phyloP scores from a whole-genome alignment of 176 grass and related monocot species.

The Elymus sibiricus region DNA sequence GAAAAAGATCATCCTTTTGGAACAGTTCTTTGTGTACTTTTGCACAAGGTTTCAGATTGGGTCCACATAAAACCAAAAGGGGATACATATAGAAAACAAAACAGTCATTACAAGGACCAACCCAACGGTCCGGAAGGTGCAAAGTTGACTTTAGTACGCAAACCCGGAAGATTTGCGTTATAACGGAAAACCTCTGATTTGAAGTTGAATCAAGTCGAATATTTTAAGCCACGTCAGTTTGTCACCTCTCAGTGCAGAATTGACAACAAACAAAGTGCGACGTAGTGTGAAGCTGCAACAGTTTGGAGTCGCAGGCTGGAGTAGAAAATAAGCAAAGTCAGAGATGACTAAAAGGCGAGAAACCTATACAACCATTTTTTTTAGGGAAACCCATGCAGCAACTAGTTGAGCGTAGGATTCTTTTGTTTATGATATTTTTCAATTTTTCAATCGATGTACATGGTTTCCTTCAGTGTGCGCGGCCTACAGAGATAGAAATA shows the following conservation, averaged over 20 bases:
- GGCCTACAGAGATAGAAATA: too few relatives aligned
- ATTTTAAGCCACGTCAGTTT: background rate
- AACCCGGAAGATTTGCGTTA: background rate
- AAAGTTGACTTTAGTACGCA: conserved; percentile 15
- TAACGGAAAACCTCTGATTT: background rate
- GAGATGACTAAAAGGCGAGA: too few relatives aligned
- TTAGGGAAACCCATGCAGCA: too few relatives aligned
- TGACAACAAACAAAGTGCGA: too few relatives aligned
- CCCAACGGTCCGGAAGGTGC: conserved; percentile 24
- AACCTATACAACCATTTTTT: too few relatives aligned
- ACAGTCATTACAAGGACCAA: background rate
- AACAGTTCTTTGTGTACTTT: too few relatives aligned
- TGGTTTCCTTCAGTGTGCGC: too few relatives aligned
- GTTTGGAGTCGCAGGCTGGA: background rate
- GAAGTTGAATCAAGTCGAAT: background rate
- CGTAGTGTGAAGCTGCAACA: background rate
- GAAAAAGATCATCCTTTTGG: too few relatives aligned
- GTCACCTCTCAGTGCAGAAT: background rate
- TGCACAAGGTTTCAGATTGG: background rate
- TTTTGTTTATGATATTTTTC: too few relatives aligned
- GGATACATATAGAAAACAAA: background rate
- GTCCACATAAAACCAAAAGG: background rate
- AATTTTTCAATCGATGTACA: too few relatives aligned
- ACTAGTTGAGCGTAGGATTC: too few relatives aligned
- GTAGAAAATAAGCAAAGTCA: too few relatives aligned